These are phyloP conservation scores for Musa troglodytarum DNA, from an alignment of 176 grass and related monocot species.

Conservation along the genomic window DNA sequence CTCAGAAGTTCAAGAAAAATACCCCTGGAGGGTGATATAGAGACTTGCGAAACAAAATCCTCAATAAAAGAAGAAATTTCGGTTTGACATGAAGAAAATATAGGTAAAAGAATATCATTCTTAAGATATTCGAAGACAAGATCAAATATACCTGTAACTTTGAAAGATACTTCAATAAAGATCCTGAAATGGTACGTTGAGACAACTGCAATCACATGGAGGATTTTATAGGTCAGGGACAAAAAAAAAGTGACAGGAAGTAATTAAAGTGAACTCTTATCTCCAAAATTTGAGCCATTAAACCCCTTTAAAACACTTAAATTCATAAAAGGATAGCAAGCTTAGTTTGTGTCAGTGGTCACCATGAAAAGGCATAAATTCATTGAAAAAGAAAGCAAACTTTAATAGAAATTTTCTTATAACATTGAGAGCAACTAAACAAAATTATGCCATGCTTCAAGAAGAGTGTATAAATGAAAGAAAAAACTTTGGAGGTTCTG, in stretches of 20 bases:
- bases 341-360: too few relatives aligned
- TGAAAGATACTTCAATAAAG: constrained; percentile 97
- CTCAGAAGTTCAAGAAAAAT: constrained; percentile 20
- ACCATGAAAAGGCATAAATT: too few relatives aligned
- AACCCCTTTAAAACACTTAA: too few relatives aligned
- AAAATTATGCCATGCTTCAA: too few relatives aligned
- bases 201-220: constrained; percentile 65
- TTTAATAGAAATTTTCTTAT: too few relatives aligned
- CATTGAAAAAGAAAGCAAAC: too few relatives aligned
- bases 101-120: constrained; percentile 6
- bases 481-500: too few relatives aligned
- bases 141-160: constrained; percentile 77
- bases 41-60: background rate
- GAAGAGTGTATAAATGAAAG: too few relatives aligned
- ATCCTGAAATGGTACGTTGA: constrained; percentile 90
- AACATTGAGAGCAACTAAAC: too few relatives aligned
- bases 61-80: background rate
- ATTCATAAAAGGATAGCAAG: too few relatives aligned
- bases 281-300: background rate
- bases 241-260: background rate
- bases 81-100: background rate
- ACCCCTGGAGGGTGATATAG: background rate
- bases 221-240: constrained; percentile 13
- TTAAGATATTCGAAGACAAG: constrained; percentile 4
- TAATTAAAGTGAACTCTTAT: background rate